Conservation (phyloP, 2,329 filamentous ascomycete species). For the Colletotrichum nymphaeae region DNA sequence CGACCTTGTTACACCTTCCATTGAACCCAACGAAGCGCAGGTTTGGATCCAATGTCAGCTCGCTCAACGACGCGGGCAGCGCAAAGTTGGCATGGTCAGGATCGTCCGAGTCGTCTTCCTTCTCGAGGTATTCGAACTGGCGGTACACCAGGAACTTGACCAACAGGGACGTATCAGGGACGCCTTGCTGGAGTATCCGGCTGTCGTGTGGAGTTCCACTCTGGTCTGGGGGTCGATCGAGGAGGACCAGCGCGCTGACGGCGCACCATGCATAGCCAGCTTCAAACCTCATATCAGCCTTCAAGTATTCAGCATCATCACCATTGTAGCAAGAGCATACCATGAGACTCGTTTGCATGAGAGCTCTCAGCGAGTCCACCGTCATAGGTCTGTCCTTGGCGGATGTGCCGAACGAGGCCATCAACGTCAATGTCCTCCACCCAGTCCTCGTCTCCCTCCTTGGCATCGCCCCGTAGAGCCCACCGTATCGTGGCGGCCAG, state of each 20-base stretch:
- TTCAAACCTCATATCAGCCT: conserved; percentile 46
- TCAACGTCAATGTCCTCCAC: conserved; percentile 81
- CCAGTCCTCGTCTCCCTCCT: conserved; percentile 61
- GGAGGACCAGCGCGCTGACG: conserved; percentile 79
- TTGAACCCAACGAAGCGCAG: conserved; percentile 79
- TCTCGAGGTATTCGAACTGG: conserved; percentile 70
- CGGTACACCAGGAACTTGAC: conserved; percentile 71
- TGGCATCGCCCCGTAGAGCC: conserved; percentile 76
- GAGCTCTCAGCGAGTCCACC: conserved; percentile 84
- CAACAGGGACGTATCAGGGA: conserved; percentile 46
- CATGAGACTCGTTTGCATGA: conserved; percentile 81
- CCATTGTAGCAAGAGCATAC: conserved; percentile 53
- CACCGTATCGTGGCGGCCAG: conserved; percentile 85
- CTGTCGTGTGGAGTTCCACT: conserved; percentile 44
- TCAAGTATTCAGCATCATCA: not conserved
- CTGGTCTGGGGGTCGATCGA: conserved; percentile 69
- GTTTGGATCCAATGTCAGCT: conserved; percentile 45
- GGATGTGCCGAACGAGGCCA: conserved; percentile 76
- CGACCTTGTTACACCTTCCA: conserved; percentile 88
- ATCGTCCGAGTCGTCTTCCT: conserved; percentile 57
- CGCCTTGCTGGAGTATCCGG: conserved; percentile 48
- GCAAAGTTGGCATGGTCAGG: conserved; percentile 43
- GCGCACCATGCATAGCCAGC: conserved; percentile 94
- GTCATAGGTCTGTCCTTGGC: conserved; percentile 79
- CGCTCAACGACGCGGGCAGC: conserved; percentile 46